Conservation (phyloP, 345 rosid genomes). For the Tarenaya hassleriana region DNA sequence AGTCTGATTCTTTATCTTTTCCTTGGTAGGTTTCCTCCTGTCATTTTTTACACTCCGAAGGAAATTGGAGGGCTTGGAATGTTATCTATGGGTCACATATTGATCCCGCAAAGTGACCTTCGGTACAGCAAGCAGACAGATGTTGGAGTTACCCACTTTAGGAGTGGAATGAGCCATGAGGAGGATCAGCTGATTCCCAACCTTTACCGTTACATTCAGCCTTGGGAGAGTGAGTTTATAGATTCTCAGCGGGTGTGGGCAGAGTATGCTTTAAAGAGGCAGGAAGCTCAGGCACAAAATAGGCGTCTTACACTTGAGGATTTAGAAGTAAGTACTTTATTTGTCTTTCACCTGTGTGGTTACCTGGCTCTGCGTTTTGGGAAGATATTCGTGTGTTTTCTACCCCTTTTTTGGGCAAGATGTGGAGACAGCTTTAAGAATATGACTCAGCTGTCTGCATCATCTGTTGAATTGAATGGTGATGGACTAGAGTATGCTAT, state of each 20-base stretch:
- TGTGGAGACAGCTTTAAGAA: not conserved
- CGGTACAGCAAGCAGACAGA: constrained; percentile 99
- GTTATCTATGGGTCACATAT: constrained; percentile 99
- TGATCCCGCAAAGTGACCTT: constrained; percentile 99
- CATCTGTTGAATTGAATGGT: not conserved
- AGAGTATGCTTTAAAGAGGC: constrained; percentile 97
- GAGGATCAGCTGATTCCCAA: constrained; percentile 99
- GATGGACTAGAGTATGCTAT: not conserved
- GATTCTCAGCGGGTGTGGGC: constrained; percentile 99
- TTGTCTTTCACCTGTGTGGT: not conserved
- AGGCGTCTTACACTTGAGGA: constrained; percentile 99
- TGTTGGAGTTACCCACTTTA: constrained; percentile 98
- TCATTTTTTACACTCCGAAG: constrained; percentile 95
- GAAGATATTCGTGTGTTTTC: not conserved
- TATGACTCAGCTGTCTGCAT: constrained; percentile 4
- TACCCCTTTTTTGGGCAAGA: not conserved
- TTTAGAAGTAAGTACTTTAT: constrained; percentile 65
- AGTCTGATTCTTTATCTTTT: constrained; percentile 2
- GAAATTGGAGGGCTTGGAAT: constrained; percentile 99
- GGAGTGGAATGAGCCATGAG: constrained; percentile 99
- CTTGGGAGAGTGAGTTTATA: constrained; percentile 99
- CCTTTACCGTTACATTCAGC: constrained; percentile 98
- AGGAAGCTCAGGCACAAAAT: constrained; percentile 99
- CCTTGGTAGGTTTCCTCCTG: constrained; percentile 90
- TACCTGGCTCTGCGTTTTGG: constrained; percentile 5